Conservation (phyloP, 331 rosid genomes). For the Pyrus hybrid region DNA sequence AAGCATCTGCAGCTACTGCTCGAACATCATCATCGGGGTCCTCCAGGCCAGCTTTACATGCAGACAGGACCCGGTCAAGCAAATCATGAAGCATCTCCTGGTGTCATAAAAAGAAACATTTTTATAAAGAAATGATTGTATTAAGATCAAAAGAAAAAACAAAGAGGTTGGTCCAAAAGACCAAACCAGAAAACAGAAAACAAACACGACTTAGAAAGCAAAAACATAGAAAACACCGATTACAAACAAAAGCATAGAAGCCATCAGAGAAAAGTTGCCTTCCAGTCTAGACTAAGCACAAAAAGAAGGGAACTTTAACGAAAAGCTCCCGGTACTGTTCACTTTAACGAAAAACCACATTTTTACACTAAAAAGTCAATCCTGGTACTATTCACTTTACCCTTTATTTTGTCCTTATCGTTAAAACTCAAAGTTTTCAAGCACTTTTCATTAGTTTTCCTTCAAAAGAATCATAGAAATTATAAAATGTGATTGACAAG, state of each 20-base stretch:
- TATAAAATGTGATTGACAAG: neutral
- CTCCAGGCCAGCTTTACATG: slow-evolving; percentile 91
- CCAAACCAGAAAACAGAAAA: neutral
- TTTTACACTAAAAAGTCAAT: too few species aligned
- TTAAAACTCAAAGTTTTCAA: too few species aligned
- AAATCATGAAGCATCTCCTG: slow-evolving; percentile 87
- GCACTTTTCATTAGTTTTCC: too few species aligned
- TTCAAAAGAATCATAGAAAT: neutral
- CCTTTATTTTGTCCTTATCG: too few species aligned
- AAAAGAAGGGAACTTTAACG: neutral
- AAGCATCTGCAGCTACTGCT: slow-evolving; percentile 98
- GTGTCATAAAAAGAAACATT: slow-evolving; percentile 18
- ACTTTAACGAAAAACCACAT: too few species aligned
- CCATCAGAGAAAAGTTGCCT: neutral
- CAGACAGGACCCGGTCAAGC: slow-evolving; percentile 85
- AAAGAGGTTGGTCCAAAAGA: neutral
- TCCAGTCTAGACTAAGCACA: neutral
- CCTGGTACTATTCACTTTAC: too few species aligned
- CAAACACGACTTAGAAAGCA: neutral
- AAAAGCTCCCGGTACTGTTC: too few species aligned
- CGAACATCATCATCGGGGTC: slow-evolving; percentile 98
- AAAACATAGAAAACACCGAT: neutral
- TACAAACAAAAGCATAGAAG: neutral
- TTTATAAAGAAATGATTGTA: neutral
- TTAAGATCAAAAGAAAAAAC: neutral